Evolutionary conservation across 352 stramenopile species (phyloP).

Genomic region (Elongisporangium prolatum): DNA sequence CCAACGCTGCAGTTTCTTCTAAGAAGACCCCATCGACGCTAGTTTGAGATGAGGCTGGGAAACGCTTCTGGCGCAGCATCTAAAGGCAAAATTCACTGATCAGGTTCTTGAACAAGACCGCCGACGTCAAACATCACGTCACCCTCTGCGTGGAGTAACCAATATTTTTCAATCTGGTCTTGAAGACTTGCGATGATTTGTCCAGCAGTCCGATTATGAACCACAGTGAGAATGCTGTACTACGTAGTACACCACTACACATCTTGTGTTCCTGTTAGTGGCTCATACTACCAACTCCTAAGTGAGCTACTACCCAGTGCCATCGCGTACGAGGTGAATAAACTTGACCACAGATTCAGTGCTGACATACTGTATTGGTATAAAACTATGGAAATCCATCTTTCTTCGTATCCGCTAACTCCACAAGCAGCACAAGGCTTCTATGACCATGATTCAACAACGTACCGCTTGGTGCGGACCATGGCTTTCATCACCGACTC

Average conservation of each 20-base stretch:
- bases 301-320: too few relatives aligned
- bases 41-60: conserved; percentile 8
- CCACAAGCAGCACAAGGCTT: too few relatives aligned
- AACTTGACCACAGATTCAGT: too few relatives aligned
- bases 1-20: conserved; percentile 13
- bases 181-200: background rate
- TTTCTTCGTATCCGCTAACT: background rate
- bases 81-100: conserved; percentile 4
- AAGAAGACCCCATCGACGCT: conserved; percentile 8
- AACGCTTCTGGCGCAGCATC: background rate
- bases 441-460: conserved; percentile 85
- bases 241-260: too few relatives aligned
- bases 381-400: too few relatives aligned
- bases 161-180: background rate
- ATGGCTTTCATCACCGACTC: conserved; percentile 74
- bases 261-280: too few relatives aligned
- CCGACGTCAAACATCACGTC: conserved; percentile 2
- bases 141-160: background rate
- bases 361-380: background rate
- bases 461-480: conserved; percentile 72
- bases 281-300: too few relatives aligned
- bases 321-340: too few relatives aligned
- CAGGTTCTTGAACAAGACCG: conserved; percentile 11
- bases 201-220: background rate
- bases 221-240: too few relatives aligned